phyloP scores from a whole-genome alignment of 2,329 filamentous ascomycete species.

The Paecilomyces niveus region DNA sequence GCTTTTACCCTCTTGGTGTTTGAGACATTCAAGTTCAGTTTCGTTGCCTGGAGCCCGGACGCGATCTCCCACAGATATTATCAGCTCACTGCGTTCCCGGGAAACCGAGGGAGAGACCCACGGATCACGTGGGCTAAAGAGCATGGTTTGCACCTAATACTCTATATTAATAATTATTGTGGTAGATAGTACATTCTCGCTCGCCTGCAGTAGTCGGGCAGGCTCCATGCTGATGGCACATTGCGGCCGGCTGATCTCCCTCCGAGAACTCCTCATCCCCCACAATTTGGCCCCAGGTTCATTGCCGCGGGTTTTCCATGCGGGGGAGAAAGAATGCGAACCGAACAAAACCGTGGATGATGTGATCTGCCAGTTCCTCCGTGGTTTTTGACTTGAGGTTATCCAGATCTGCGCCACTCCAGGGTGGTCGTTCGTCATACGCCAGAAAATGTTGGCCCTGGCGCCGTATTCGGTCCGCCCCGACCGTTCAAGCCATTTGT shows the following conservation, averaged over 20 bases:
- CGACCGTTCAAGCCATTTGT: background rate
- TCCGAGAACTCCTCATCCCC: background rate
- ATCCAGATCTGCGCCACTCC: background rate
- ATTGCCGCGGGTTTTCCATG: background rate
- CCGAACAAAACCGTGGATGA: background rate
- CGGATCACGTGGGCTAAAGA: background rate
- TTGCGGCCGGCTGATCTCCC: background rate
- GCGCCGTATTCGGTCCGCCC: background rate
- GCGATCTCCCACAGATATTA: background rate
- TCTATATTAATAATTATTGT: background rate
- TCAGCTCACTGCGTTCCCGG: background rate
- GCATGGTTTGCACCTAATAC: background rate
- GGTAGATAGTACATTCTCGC: background rate
- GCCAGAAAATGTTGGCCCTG: background rate
- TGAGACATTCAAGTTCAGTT: background rate
- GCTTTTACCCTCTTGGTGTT: background rate
- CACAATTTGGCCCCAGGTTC: background rate
- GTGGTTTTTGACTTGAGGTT: background rate
- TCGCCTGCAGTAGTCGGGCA: background rate
- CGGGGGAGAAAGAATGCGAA: background rate
- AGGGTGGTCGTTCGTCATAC: background rate
- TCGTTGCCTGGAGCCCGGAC: background rate
- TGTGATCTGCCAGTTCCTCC: background rate
- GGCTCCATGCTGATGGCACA: background rate
- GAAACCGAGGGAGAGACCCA: background rate